Evolutionary conservation across 2,329 filamentous ascomycete genomes (phyloP).

Genomic region (Bimuria novae-zelandiae): DNA sequence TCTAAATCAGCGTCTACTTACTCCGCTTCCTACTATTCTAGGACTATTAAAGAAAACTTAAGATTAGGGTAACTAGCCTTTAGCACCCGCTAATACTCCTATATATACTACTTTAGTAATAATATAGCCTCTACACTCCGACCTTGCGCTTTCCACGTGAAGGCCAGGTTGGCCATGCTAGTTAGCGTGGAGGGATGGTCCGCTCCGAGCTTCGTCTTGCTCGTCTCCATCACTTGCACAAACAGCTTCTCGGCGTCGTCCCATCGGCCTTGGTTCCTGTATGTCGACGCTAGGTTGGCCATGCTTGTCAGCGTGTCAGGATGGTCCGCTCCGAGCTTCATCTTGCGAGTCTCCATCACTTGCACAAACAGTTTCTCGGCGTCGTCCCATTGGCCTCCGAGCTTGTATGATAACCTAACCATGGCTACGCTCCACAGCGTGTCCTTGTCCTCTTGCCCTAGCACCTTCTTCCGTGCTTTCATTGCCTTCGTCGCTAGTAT

Average conservation of each 20-base stretch:
- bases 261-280: background rate
- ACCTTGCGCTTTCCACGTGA: slow-evolving; percentile 1
- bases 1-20: background rate
- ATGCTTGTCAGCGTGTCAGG: background rate
- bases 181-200: no score
- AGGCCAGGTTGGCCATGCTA: no score
- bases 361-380: background rate
- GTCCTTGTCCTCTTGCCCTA: slow-evolving; percentile 1
- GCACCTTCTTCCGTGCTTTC: background rate
- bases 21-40: slow-evolving; percentile 9
- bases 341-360: background rate
- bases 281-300: background rate
- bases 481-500: background rate
- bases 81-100: background rate
- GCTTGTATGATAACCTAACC: background rate
- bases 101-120: slow-evolving; percentile 3
- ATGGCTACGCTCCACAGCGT: background rate
- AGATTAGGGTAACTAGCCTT: slow-evolving; percentile 8
- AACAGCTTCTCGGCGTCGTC: no score
- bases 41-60: background rate
- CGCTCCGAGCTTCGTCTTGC: no score
- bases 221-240: no score
- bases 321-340: slow-evolving; percentile 4
- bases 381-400: background rate
- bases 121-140: slow-evolving; percentile 5